Percentiles rank a stretch among this genome's conserved stretches.
Evolutionary conservation across 2,329 filamentous ascomycete species (phyloP).

Genomic region (Botryotinia calthae): DNA sequence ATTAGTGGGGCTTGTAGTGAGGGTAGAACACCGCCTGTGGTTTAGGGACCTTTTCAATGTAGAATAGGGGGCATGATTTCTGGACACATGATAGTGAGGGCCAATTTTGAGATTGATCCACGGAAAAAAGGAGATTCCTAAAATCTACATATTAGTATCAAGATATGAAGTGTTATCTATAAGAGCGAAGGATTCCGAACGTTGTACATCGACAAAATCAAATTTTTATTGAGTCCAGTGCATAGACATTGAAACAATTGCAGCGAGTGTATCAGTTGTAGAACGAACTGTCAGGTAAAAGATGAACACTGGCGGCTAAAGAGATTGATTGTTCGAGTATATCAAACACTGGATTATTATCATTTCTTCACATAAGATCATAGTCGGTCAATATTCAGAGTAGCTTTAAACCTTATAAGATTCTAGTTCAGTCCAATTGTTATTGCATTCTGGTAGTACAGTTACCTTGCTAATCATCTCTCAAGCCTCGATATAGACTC

Average conservation of each 20-base stretch:
- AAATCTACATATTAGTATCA: not conserved
- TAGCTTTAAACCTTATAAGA: not conserved
- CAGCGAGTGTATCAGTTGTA: not conserved
- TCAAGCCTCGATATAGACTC: not conserved
- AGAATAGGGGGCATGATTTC: no score
- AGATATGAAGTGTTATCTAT: not conserved
- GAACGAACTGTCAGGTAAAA: not conserved
- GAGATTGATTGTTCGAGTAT: not conserved
- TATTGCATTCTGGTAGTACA: not conserved
- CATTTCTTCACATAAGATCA: not conserved
- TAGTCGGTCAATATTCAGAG: not conserved
- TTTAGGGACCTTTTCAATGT: not conserved
- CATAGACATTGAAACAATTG: not conserved
- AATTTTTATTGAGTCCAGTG: not conserved
- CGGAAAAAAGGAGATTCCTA: not conserved
- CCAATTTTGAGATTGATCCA: not conserved
- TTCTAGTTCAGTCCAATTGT: not conserved
- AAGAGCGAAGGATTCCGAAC: not conserved
- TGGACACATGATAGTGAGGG: not conserved
- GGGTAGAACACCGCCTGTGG: slow-evolving; percentile 33
- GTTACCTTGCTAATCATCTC: not conserved
- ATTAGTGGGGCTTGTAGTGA: slow-evolving; percentile 39
- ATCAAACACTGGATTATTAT: not conserved
- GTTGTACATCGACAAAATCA: not conserved
- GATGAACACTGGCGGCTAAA: not conserved